Base-by-base conservation (phyloP, 2,329 filamentous ascomycete species). In the Lithohypha guttulata region DNA sequence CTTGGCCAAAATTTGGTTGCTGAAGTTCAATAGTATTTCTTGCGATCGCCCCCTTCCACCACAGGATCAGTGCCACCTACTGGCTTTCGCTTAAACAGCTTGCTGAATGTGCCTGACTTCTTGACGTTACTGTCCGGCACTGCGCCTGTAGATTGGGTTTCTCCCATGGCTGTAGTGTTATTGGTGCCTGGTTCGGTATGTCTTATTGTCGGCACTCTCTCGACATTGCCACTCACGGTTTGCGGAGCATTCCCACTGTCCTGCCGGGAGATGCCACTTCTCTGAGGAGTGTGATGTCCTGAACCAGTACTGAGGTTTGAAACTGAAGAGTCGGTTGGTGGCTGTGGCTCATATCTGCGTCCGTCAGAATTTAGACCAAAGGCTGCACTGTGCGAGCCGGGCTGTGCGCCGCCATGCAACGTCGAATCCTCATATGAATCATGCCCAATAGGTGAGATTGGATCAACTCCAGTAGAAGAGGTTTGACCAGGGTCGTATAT, bases 51-150 rank as follows among this genome's bases (percentile, higher is more conserved):
- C 10, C 21, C 25, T 8, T 8, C 15, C 4, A 26, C 18, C 9
- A 9, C 23, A 28, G 26, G 9, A 13, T 36, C 34, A n/a, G 34
- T 22, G 14, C 34, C 34, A 26, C 34, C 34, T 7, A 37, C 26
- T 10, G 34, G 34, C 17, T 37, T 37, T 15, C 34, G 23, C 18
- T 37, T 37, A 17, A 37, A 37, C 11, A 37, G 23, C 15, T 37
- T 37, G 22, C 23, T 20, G 8, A 37, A 13, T 7, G 34, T 37
- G 20, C 34, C 20, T 6, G 19, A 26, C 25, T 37, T 37, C 34
- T 37, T 37, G 3, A 19, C 25, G 14, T 26, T 26, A n/a, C 17
- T 17, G 4, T 27, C 13, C 2, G 14, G 14, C 10, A 3, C 10
- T 4, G 10, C 7, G 10, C 13, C 14, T 21, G 9, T 30, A 15